phyloP scores from a whole-genome alignment of 352 stramenopile genomes.

The Phytophthora sp. region DNA sequence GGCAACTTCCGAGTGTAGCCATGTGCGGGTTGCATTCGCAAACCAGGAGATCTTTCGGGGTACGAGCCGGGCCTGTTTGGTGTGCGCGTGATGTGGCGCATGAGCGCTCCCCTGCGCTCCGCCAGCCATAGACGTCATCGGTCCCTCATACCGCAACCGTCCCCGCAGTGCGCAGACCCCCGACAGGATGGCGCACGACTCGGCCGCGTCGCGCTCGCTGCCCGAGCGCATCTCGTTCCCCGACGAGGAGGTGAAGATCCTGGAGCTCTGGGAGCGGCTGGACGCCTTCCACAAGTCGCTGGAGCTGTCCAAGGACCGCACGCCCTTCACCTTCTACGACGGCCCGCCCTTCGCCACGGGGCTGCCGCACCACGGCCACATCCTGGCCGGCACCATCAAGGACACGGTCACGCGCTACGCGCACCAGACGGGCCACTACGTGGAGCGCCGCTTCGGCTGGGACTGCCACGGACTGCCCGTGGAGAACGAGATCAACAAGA shows the following conservation, averaged over 20 bases:
- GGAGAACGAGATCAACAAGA: slow-evolving; percentile 99
- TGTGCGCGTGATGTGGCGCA: too few relatives aligned
- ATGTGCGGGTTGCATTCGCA: too few relatives aligned
- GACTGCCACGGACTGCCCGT: slow-evolving; percentile 99
- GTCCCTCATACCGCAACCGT: slow-evolving; percentile 24
- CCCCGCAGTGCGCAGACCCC: background rate
- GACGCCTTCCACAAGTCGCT: slow-evolving; percentile 93
- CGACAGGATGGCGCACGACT: slow-evolving; percentile 31
- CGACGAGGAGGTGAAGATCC: slow-evolving; percentile 79
- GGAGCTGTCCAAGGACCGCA: slow-evolving; percentile 90
- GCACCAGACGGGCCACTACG: slow-evolving; percentile 97
- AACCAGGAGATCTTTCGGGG: slow-evolving; percentile 13
- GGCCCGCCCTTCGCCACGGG: slow-evolving; percentile 99
- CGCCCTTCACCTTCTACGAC: slow-evolving; percentile 99
- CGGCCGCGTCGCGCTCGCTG: slow-evolving; percentile 58
- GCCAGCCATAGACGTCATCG: slow-evolving; percentile 9
- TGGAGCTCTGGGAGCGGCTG: slow-evolving; percentile 85
- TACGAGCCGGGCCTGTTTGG: too few relatives aligned
- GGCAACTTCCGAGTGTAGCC: too few relatives aligned
- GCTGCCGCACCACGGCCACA: slow-evolving; percentile 98
- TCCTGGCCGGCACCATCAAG: slow-evolving; percentile 99
- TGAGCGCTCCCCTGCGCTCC: too few relatives aligned
- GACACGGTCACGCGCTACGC: slow-evolving; percentile 99
- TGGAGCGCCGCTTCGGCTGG: slow-evolving; percentile 98
- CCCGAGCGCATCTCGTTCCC: slow-evolving; percentile 90